Conservation (phyloP, 257 asterid genomes). For the Penstemon newberryi region DNA sequence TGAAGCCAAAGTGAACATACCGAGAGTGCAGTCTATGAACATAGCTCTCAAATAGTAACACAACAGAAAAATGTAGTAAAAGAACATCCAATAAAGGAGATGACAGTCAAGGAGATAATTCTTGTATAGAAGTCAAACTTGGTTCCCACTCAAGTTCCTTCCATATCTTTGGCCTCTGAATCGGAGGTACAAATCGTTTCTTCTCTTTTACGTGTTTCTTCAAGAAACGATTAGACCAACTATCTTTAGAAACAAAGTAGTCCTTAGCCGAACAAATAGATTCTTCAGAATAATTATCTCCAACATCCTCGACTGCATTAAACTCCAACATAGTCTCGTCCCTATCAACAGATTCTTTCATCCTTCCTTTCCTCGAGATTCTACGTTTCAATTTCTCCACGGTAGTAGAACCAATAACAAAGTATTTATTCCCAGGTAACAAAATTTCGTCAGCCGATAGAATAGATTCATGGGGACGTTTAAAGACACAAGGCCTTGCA, state of each 20-base stretch:
- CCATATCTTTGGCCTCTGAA: constrained; percentile 48
- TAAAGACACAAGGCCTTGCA: constrained; percentile 53
- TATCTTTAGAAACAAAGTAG: constrained; percentile 42
- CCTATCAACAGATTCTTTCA: background rate
- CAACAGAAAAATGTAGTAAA: background rate
- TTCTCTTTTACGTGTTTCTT: constrained; percentile 37
- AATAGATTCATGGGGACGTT: constrained; percentile 49
- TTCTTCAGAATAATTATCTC: constrained; percentile 38
- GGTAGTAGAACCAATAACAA: constrained; percentile 44
- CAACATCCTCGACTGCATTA: constrained; percentile 38
- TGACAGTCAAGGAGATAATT: constrained; percentile 54
- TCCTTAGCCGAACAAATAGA: constrained; percentile 52
- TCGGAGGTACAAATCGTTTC: constrained; percentile 62
- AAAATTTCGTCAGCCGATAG: constrained; percentile 43
- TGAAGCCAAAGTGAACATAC: background rate
- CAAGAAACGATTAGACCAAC: constrained; percentile 30
- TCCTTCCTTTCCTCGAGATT: constrained; percentile 27
- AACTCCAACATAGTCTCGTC: constrained; percentile 36
- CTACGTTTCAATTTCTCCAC: constrained; percentile 57
- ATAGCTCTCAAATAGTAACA: constrained; percentile 19
- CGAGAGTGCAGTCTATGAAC: constrained; percentile 8
- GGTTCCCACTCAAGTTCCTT: constrained; percentile 70
- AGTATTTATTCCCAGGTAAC: constrained; percentile 64
- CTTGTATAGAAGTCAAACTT: constrained; percentile 51
- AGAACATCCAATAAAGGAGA: background rate